Evolutionary conservation across 805 yeast genomes (phyloP), one percentile per base, ranked within the genome.

Genomic region (Brettanomyces anomalus): DNA sequence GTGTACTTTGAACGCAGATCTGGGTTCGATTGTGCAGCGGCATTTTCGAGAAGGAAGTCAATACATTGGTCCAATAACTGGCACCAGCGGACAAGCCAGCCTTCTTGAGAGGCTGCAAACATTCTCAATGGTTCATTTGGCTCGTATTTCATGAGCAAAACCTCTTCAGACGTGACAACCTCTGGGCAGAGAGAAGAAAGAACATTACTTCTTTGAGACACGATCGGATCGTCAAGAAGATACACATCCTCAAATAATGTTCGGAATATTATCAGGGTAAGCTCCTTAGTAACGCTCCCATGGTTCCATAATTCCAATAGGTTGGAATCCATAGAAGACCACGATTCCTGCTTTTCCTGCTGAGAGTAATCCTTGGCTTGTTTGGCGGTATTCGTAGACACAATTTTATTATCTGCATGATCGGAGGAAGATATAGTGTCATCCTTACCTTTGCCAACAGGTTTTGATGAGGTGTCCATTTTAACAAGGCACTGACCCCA

Each of bases 231-330:
- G 51, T 93, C 97, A 39, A 93, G 69, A 41, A 94, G 67, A 57
- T 87, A 93, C 10, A 93, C 77, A 57, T 93, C 99, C 63, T 93
- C 99, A 57, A 90, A 93, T 15, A 93, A 63, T 3, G 94, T 87
- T 55, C 96, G 70, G 50, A 86, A 75, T 5, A 93, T 83, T 38
- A 84, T 77, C 19, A 90, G 65, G 2, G 89, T 70, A 39, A 93
- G 66, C 56, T 88, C 96, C 48, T 95, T 70, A 3, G 89, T 72
- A 19, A 76, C 72, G 15, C 70, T 62, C 41, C 74, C 75, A 46
- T 65, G 66, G 44, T 73, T 70, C 97, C 97, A 93, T 49, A 93
- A 65, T 40, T 74, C 72, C 50, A 79, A 72, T 35, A 93, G 67
- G 50, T 81, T 81, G 14, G 70, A 64, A 55, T 93, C 98, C 96